Conservation (phyloP, 306 rosid genomes). For the Begonia peltatifolia region DNA sequence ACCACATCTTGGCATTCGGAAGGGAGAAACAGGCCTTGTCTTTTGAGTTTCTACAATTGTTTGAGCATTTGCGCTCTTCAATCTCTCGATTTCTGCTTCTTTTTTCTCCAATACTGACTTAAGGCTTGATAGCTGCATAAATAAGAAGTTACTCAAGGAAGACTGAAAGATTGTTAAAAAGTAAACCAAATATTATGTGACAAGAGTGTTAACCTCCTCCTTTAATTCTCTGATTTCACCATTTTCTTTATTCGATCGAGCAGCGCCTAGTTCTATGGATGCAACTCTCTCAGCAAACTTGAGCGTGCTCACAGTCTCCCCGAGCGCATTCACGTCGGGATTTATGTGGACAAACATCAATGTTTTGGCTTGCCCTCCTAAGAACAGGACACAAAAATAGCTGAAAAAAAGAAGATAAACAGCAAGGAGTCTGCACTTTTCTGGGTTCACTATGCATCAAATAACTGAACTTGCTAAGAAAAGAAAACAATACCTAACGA, state of each 20-base stretch:
- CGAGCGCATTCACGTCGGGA: conserved; percentile 66
- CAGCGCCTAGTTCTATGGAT: conserved; percentile 87
- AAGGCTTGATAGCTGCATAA: conserved; percentile 52
- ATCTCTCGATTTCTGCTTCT: conserved; percentile 65
- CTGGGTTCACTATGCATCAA: neutral
- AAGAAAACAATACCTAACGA: conserved; percentile 47
- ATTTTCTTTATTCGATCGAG: conserved; percentile 74
- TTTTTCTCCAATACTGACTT: conserved; percentile 65
- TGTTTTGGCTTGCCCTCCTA: conserved; percentile 96
- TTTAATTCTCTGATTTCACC: conserved; percentile 76
- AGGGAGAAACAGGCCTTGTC: conserved; percentile 68
- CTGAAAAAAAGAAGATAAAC: conserved; percentile 9
- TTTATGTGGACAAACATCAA: conserved; percentile 99
- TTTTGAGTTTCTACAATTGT: conserved; percentile 38
- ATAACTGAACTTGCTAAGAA: neutral
- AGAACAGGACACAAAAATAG: conserved; percentile 2
- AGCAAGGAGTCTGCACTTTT: no score
- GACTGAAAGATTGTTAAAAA: neutral
- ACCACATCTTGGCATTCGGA: conserved; percentile 48
- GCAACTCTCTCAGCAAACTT: conserved; percentile 98
- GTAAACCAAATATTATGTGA: neutral
- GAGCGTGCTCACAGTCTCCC: conserved; percentile 94
- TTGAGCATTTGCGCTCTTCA: conserved; percentile 39
- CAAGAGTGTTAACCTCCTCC: conserved; percentile 54
- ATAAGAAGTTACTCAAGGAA: neutral